Conservation (phyloP, 768 basidiomycete species). For the Calocera cornea region DNA sequence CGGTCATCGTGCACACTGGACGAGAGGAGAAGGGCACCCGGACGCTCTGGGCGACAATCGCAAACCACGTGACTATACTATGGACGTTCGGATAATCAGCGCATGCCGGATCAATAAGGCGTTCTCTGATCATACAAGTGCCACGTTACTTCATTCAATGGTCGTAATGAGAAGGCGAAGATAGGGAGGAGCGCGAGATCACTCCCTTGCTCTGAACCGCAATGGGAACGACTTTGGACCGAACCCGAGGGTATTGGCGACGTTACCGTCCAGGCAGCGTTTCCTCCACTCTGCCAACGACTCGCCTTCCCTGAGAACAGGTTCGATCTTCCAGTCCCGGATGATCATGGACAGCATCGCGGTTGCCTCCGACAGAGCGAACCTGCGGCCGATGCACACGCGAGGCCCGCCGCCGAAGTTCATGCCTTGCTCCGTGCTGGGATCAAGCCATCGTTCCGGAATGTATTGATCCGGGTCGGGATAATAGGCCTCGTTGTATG, state of each 20-base stretch:
- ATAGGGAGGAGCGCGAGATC: not conserved
- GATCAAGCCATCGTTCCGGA: conserved; percentile 39
- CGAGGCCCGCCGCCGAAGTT: conserved; percentile 33
- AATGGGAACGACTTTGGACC: not conserved
- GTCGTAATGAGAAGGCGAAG: too few species aligned
- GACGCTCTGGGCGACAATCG: not conserved
- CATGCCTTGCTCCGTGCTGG: conserved; percentile 18
- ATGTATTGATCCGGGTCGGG: conserved; percentile 35
- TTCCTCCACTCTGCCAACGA: conserved; percentile 20
- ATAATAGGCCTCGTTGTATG: conserved; percentile 39
- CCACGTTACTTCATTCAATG: too few species aligned
- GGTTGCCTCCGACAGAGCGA: conserved; percentile 40
- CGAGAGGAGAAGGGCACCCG: not conserved
- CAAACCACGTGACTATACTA: not conserved
- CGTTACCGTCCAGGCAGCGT: not conserved
- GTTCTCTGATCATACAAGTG: not conserved
- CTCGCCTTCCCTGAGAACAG: conserved; percentile 29
- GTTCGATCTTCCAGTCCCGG: conserved; percentile 41
- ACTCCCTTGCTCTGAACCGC: not conserved
- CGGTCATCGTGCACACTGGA: not conserved
- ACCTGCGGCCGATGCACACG: conserved; percentile 41
- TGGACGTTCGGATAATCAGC: not conserved
- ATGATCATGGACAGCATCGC: conserved; percentile 40
- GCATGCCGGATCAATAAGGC: not conserved
- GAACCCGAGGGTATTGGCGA: not conserved